Evolutionary conservation across 2,329 filamentous ascomycete species (phyloP), one percentile per base, ranked within the genome.

Genomic region (Beauveria rudraprayagi): DNA sequence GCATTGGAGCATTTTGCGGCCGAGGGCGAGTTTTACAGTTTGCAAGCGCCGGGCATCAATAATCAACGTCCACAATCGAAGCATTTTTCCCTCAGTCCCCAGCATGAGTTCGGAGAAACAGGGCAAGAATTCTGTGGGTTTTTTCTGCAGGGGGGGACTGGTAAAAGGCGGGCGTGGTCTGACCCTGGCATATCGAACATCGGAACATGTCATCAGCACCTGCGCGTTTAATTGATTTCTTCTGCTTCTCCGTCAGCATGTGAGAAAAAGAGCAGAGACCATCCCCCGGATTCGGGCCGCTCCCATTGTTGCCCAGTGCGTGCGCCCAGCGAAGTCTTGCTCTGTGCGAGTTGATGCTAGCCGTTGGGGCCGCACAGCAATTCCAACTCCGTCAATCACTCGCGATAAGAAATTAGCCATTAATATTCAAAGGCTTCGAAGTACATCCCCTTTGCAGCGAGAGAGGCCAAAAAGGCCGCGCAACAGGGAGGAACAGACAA

Each of bases 201-300:
- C 16, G 17, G 41, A 43, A 43, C n/a, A 43, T 17, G 17, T n/a
- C 17, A 43, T 43, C 17, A 43, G 8, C 10, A 48, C n/a, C 14
- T 48, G 46, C 19, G 11, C 24, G 17, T 56, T 56, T 47, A 56
- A 56, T 56, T 48, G 54, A 48, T 37, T 47, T 56, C 14, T 8
- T 37, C 2, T 9, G 10, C 48, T 30, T 3, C 30, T 34, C 41
- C 7, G 54, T 24, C 53, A 46, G n/a, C 54, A 56, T 56, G 54
- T 56, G 54, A 56, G 54, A 47, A 34, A n/a, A 37, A 54, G 37
- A 40, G 53, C 54, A 30, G 24, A 28, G 56, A 51, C 56, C 56
- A 30, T 10, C 17, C 5, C 30, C 4, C 34, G 5, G 34, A 37
- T 16, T 37, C 34, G 34, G 34, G 34, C 34, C 34, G 34, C 34